These are phyloP conservation scores for Pseudevernia furfuracea DNA, from an alignment of 495 filamentous ascomycete species.

Conservation along the genomic window DNA sequence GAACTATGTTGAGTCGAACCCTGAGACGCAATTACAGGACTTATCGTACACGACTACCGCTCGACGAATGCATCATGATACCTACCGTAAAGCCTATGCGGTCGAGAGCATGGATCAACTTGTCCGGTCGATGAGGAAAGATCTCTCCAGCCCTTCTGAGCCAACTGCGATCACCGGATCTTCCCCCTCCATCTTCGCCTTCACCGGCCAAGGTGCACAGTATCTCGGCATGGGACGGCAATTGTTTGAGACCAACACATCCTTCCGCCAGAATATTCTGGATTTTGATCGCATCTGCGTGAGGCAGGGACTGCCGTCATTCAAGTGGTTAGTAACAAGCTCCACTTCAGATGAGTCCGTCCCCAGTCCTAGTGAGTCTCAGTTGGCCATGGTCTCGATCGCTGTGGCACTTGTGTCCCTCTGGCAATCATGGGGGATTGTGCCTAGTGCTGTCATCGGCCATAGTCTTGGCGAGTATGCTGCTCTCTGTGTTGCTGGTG, in stretches of 20 bases:
- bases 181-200: constrained; percentile 48
- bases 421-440: constrained; percentile 32
- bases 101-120: constrained; percentile 13
- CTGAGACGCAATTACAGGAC: constrained; percentile 28
- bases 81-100: constrained; percentile 34
- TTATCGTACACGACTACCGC: constrained; percentile 39
- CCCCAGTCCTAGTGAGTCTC: constrained; percentile 53
- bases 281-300: constrained; percentile 30
- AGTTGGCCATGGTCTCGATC: constrained; percentile 31
- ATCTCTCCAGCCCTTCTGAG: constrained; percentile 15
- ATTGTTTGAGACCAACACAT: constrained; percentile 26
- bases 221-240: constrained; percentile 34
- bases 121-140: constrained; percentile 8
- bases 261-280: constrained; percentile 28
- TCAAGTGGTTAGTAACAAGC: constrained; percentile 18
- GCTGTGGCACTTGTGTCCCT: constrained; percentile 33
- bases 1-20: constrained; percentile 28
- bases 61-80: constrained; percentile 34
- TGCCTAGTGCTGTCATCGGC: constrained; percentile 34
- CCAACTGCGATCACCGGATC: constrained; percentile 13
- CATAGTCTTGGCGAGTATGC: too few relatives aligned
- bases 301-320: constrained; percentile 32
- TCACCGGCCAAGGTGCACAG: constrained; percentile 62
- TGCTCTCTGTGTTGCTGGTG: constrained; percentile 36
- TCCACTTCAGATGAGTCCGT: constrained; percentile 35